Evolutionary conservation across 2,329 filamentous ascomycete genomes (phyloP).

Genomic region (Fusarium sp.): DNA sequence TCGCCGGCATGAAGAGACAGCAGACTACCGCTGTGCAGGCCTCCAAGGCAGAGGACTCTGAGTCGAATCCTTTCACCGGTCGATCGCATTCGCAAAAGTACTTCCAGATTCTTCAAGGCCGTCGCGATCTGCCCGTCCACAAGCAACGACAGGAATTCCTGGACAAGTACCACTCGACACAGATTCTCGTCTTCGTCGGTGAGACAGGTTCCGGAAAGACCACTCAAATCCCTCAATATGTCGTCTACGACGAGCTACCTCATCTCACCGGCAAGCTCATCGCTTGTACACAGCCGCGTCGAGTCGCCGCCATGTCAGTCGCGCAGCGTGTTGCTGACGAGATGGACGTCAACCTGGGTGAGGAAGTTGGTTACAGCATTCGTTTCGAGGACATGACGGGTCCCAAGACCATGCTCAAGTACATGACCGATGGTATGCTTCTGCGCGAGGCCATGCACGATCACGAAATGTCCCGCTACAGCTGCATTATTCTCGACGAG

Average conservation of each 20-base stretch:
- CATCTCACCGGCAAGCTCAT: slow-evolving; percentile 89
- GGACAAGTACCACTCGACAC: slow-evolving; percentile 89
- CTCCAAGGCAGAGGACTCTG: slow-evolving; percentile 79
- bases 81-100: slow-evolving; percentile 83
- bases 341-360: slow-evolving; percentile 91
- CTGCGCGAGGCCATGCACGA: slow-evolving; percentile 97
- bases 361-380: slow-evolving; percentile 98
- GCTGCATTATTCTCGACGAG: slow-evolving; percentile 98
- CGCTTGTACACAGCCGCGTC: slow-evolving; percentile 95
- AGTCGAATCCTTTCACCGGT: slow-evolving; percentile 88
- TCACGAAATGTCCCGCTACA: slow-evolving; percentile 90
- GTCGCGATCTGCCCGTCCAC: slow-evolving; percentile 90
- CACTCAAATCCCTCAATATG: slow-evolving; percentile 98
- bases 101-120: slow-evolving; percentile 86
- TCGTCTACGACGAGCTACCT: slow-evolving; percentile 95
- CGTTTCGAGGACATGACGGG: slow-evolving; percentile 97
- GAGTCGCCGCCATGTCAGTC: slow-evolving; percentile 98
- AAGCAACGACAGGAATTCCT: slow-evolving; percentile 95
- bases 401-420: slow-evolving; percentile 92
- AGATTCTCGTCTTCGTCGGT: slow-evolving; percentile 98
- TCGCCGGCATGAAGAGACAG: slow-evolving; percentile 80
- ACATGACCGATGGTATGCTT: slow-evolving; percentile 99
- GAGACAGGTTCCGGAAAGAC: slow-evolving; percentile 99
- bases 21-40: slow-evolving; percentile 84
- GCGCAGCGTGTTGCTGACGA: slow-evolving; percentile 98